Evolutionary conservation across 805 yeast genomes (phyloP).

Genomic region (Suhomyces tanzawaensis): DNA sequence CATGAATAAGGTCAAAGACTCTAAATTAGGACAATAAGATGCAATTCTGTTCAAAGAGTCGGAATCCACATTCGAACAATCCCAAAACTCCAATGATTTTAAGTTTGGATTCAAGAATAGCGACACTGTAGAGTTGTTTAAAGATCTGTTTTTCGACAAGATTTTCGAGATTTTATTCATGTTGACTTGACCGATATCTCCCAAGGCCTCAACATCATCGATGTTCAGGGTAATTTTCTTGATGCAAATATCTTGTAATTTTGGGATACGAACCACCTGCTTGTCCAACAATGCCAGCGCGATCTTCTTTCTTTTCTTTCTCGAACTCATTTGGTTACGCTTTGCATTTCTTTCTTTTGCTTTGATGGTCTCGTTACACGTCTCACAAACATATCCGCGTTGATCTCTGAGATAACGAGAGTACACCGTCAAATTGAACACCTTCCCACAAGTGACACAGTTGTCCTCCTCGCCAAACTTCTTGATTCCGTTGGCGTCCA

Average conservation of each 20-base stretch:
- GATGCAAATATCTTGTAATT: conserved; percentile 82
- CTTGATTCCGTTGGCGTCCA: conserved; percentile 18
- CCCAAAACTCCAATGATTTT: conserved; percentile 74
- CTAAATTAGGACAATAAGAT: conserved; percentile 73
- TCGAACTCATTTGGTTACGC: conserved; percentile 57
- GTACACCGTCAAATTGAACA: conserved; percentile 64
- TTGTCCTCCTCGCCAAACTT: conserved; percentile 52
- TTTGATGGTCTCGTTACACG: conserved; percentile 47
- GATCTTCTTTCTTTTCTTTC: conserved; percentile 71
- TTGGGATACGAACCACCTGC: conserved; percentile 58
- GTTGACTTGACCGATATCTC: conserved; percentile 79
- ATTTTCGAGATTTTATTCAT: conserved; percentile 71
- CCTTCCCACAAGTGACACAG: conserved; percentile 61
- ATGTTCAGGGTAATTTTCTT: conserved; percentile 62
- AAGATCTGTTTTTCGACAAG: conserved; percentile 75
- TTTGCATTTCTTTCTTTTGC: conserved; percentile 44
- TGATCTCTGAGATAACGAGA: conserved; percentile 51
- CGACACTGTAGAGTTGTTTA: conserved; percentile 67
- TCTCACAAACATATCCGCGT: conserved; percentile 66
- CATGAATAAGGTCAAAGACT: conserved; percentile 70
- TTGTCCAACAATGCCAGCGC: conserved; percentile 84
- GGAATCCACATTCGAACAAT: conserved; percentile 76
- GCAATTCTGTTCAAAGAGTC: conserved; percentile 69
- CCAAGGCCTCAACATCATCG: conserved; percentile 74
- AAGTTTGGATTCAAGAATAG: conserved; percentile 67